Conservation (phyloP, 345 rosid species). For the Citrus trifoliata region DNA sequence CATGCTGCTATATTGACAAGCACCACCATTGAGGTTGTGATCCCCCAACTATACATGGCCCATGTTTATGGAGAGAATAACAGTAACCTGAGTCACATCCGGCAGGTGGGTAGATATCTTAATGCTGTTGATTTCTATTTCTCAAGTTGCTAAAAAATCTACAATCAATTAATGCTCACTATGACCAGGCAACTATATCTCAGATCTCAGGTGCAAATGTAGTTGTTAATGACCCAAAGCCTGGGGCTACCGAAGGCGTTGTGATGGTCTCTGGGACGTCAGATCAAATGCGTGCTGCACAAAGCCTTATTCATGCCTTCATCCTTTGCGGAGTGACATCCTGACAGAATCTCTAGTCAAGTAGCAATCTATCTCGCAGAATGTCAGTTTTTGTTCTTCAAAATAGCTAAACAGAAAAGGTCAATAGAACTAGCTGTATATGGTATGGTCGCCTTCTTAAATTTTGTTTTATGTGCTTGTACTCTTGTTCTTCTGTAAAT, state of each 20-base stretch:
- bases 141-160: not conserved
- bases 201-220: constrained; percentile 77
- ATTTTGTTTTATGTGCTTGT: not conserved
- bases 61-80: constrained; percentile 71
- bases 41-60: constrained; percentile 54
- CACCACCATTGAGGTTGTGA: constrained; percentile 53
- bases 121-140: not conserved
- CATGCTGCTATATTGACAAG: constrained; percentile 34
- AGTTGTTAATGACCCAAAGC: constrained; percentile 58
- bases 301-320: constrained; percentile 71
- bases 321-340: constrained; percentile 48
- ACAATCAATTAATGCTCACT: not conserved
- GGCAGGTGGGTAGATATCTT: constrained; percentile 47
- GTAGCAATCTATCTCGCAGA: not conserved
- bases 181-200: constrained; percentile 7
- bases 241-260: constrained; percentile 60
- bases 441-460: not conserved
- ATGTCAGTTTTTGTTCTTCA: constrained; percentile 1
- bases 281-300: constrained; percentile 65
- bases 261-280: constrained; percentile 61
- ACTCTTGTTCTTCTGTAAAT: not conserved
- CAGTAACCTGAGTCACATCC: constrained; percentile 55
- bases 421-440: not conserved
- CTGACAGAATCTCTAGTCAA: not conserved
- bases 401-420: not conserved